Base-by-base conservation (phyloP, 176 grass and related monocot species). In the Leersia perrieri region DNA sequence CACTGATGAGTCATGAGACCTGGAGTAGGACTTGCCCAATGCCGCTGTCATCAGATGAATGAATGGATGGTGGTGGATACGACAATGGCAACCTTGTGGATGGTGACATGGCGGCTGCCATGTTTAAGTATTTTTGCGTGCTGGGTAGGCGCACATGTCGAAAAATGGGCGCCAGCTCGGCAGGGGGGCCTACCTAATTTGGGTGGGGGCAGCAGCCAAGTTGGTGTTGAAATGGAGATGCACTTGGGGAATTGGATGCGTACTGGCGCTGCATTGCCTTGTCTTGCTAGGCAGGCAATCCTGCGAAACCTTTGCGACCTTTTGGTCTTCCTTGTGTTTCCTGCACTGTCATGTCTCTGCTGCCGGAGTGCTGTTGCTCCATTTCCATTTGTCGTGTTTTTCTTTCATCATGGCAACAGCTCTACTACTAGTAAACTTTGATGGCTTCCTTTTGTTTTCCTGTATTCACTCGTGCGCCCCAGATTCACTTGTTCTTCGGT, bases 161-260 rank as follows among this genome's bases (percentile, higher is more conserved):
- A 82, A 89, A 89, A 86, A 82, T 90, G 83, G 83, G 1, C 20
- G 42, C 88, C 88, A 90, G 83, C 83, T 86, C 73, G 68, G 72
- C 78, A 47, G 30, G 77, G 44, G 77, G 66, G 7, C 66, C 80
- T 73, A 72, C 68, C 39, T 8, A 16, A 33, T 11, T n/a, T n/a
- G n/a, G 28, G 33, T 18, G 45, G 45, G 51, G 53, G 8, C 42
- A 16, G 1, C 2, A 38, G 7, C 8, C 68, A 72, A 72, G 36
- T 15, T 23, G 27, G 26, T 13, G 28, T 36, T 22, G 57, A 76
- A 51, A 61, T 32, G 79, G 73, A 64, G 79, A 41, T 65, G 73
- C 66, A 65, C 72, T 82, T 36, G 36, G 8, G 13, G 40, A 44
- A 13, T 41, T 41, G 53, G 62, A 86, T 30, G 23, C 49, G 77